A percentile compares a stretch with the other conserved stretches of the same genome.
Conservation (phyloP, 2,329 filamentous ascomycete species). For the Aspergillus sp. region DNA sequence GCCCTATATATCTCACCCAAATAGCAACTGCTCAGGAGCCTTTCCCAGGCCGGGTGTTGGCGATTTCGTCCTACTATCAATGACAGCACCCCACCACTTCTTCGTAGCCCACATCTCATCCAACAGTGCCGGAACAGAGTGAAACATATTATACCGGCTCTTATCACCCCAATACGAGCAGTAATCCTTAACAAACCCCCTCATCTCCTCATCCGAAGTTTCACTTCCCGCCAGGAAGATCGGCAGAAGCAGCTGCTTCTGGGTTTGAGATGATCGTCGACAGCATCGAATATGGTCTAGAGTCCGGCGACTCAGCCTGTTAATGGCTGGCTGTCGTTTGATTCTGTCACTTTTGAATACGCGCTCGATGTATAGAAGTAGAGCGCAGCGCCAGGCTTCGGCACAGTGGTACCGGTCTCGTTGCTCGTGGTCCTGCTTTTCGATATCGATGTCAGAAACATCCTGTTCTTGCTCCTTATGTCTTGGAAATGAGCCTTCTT, state of each 20-base stretch:
- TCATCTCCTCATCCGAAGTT: slow-evolving; percentile 19
- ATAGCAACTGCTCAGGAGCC: no score
- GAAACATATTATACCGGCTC: no score
- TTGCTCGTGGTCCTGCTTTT: slow-evolving; percentile 24
- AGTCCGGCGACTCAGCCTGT: slow-evolving; percentile 18
- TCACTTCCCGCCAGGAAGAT: slow-evolving; percentile 40
- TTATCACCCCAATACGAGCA: slow-evolving; percentile 33
- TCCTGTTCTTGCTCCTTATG: no score
- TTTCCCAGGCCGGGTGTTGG: no score
- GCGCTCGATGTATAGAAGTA: slow-evolving; percentile 5
- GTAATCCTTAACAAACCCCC: slow-evolving; percentile 28
- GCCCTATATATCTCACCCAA: no score
- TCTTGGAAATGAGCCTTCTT: no score
- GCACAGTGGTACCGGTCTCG: slow-evolving; percentile 25
- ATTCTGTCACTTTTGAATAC: no score
- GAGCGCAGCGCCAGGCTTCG: slow-evolving; percentile 1
- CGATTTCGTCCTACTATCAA: no score
- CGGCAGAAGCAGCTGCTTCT: slow-evolving; percentile 42
- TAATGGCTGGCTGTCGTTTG: no score
- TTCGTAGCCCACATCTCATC: no score
- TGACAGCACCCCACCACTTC: no score
- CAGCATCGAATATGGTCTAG: slow-evolving; percentile 36
- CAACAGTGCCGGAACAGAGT: no score
- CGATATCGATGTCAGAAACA: slow-evolving; percentile 26
- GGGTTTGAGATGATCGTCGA: slow-evolving; percentile 29